Evolutionary conservation across 2,329 filamentous ascomycete genomes (phyloP).

Genomic region (Metarhizium anisopliae): DNA sequence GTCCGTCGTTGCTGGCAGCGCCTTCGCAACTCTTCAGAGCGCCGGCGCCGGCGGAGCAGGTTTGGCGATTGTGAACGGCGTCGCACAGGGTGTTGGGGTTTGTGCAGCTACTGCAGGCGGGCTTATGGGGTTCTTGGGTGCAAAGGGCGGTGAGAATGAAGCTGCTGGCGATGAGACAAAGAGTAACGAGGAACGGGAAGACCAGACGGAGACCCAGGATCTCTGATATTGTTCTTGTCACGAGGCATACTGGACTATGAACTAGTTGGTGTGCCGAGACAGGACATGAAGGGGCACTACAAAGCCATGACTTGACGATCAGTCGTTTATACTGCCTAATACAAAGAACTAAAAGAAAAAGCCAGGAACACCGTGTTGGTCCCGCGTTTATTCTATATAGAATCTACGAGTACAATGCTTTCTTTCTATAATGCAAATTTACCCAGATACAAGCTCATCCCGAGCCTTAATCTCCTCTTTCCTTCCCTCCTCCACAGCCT

Average conservation of each 20-base stretch:
- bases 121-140: background rate
- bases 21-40: slow-evolving; percentile 23
- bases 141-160: background rate
- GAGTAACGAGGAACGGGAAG: background rate
- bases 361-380: background rate
- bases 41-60: slow-evolving; percentile 21
- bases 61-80: slow-evolving; percentile 11
- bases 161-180: background rate
- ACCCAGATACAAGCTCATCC: background rate
- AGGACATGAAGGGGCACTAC: background rate
- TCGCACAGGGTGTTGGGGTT: slow-evolving; percentile 9
- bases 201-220: too few relatives aligned
- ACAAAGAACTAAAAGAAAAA: background rate
- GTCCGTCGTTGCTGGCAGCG: slow-evolving; percentile 13
- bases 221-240: too few relatives aligned
- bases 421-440: background rate
- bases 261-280: background rate
- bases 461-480: slow-evolving; percentile 8
- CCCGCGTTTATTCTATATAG: background rate
- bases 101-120: background rate
- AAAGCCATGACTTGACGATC: background rate
- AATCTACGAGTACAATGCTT: background rate
- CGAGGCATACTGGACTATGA: too few relatives aligned
- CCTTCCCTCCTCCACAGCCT: slow-evolving; percentile 18
- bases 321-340: background rate